Evolutionary conservation across 495 filamentous ascomycete species (phyloP).

Genomic region (Pseudevernia furfuracea): DNA sequence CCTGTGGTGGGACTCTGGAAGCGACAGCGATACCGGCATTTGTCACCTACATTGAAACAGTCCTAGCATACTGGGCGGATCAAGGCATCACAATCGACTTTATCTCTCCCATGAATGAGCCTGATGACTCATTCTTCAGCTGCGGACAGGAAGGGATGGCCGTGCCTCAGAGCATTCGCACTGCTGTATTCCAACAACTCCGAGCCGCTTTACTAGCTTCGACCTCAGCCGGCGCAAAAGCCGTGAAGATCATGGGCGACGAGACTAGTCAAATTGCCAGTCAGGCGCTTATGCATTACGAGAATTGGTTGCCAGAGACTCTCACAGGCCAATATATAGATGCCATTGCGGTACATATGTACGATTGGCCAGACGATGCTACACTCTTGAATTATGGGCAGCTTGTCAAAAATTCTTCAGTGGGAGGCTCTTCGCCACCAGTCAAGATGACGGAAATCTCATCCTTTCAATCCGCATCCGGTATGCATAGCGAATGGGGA

Average conservation of each 20-base stretch:
- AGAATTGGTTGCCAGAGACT: conserved; percentile 11
- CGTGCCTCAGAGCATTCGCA: conserved; percentile 3
- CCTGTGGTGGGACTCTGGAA: conserved; percentile 8
- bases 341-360: conserved; percentile 20
- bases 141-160: conserved; percentile 19
- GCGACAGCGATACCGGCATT: conserved; percentile 2
- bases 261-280: conserved; percentile 21
- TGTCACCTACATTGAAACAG: conserved; percentile 6
- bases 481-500: conserved; percentile 4
- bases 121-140: conserved; percentile 6
- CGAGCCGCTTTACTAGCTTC: conserved; percentile 6
- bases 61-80: background rate
- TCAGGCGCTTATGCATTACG: conserved; percentile 14
- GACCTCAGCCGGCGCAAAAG: background rate
- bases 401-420: conserved; percentile 13
- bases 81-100: conserved; percentile 14
- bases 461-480: conserved; percentile 12
- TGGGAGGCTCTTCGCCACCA: background rate
- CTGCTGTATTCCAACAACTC: conserved; percentile 6
- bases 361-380: conserved; percentile 21
- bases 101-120: conserved; percentile 21
- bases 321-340: conserved; percentile 11
- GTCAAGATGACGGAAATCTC: conserved; percentile 20
- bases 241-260: conserved; percentile 20
- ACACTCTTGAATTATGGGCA: conserved; percentile 17